phyloP scores from a whole-genome alignment of 345 rosid genomes.

The Brassica cretica region DNA sequence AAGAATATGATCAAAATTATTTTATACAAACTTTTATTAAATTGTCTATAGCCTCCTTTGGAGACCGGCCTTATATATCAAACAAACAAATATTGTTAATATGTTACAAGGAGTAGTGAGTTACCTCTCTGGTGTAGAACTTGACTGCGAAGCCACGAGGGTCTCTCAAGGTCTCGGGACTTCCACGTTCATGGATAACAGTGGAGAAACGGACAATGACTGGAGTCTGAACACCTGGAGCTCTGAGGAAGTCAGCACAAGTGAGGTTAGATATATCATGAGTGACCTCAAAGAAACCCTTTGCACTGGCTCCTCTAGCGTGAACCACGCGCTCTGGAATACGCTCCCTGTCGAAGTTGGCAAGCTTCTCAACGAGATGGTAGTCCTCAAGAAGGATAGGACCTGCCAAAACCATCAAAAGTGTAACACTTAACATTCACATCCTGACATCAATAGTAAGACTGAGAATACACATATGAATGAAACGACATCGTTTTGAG shows the following conservation, averaged over 20 bases:
- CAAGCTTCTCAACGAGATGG: conserved; percentile 81
- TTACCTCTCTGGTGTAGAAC: conserved; percentile 91
- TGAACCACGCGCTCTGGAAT: conserved; percentile 97
- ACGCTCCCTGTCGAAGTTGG: conserved; percentile 79
- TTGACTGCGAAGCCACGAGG: conserved; percentile 94
- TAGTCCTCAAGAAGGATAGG: conserved; percentile 93
- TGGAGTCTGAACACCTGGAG: conserved; percentile 91
- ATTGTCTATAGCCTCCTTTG: not conserved
- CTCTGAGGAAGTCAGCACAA: conserved; percentile 86
- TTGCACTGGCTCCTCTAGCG: conserved; percentile 94
- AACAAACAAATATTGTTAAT: not conserved
- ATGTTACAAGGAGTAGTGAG: not conserved
- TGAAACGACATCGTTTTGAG: not conserved
- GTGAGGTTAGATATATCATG: conserved; percentile 71
- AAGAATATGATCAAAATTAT: not conserved
- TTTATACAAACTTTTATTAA: too few species aligned
- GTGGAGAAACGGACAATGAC: conserved; percentile 90
- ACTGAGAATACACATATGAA: not conserved
- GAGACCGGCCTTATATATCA: not conserved
- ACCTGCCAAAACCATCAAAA: conserved; percentile 45
- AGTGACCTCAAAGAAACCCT: conserved; percentile 91
- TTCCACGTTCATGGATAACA: conserved; percentile 90
- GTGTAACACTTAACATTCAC: not conserved
- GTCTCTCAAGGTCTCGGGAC: conserved; percentile 91
- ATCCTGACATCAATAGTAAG: not conserved